A percentile compares a stretch with the other conserved stretches of the same genome.
These are phyloP conservation scores for Vaccinium vitisidaea DNA, from an alignment of 148 eudicot genomes.

Conservation along the genomic window DNA sequence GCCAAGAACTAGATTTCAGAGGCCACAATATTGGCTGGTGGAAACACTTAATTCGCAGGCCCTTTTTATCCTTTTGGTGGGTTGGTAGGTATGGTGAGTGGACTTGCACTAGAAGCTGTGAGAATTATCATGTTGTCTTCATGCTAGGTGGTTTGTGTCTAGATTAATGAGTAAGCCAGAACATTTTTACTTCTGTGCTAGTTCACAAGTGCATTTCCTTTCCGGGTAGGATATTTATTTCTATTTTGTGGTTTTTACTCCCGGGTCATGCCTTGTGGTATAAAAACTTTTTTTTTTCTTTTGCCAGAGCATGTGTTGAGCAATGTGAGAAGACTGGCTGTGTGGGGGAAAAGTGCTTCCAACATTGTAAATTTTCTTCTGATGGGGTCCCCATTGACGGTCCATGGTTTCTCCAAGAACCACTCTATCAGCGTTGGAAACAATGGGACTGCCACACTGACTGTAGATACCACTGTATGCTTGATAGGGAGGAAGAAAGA, in stretches of 20 bases:
- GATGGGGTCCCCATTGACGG: slow-evolving; percentile 64
- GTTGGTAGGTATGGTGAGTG: not conserved
- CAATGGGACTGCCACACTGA: slow-evolving; percentile 89
- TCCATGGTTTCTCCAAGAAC: slow-evolving; percentile 94
- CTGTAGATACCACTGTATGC: slow-evolving; percentile 87
- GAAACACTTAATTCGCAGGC: not conserved
- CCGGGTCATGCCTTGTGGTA: not conserved
- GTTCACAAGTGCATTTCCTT: not conserved
- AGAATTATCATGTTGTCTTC: not conserved
- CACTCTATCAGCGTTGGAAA: slow-evolving; percentile 89
- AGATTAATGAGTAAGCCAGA: not conserved
- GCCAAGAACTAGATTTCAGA: not conserved
- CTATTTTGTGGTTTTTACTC: not conserved
- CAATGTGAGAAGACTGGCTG: slow-evolving; percentile 89
- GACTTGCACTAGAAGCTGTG: not conserved
- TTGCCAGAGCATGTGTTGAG: slow-evolving; percentile 67
- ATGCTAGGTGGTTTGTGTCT: not conserved
- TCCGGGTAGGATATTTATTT: slow-evolving; percentile 8
- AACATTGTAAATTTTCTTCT: slow-evolving; percentile 74
- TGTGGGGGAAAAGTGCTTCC: slow-evolving; percentile 69
- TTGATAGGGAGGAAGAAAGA: slow-evolving; percentile 80
- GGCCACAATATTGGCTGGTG: not conserved
- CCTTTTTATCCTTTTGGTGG: not conserved
- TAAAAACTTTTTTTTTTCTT: slow-evolving; percentile 5
- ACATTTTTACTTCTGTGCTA: not conserved